phyloP scores from a whole-genome alignment of 78 protist genomes.

The Protostelium mycophagum region DNA sequence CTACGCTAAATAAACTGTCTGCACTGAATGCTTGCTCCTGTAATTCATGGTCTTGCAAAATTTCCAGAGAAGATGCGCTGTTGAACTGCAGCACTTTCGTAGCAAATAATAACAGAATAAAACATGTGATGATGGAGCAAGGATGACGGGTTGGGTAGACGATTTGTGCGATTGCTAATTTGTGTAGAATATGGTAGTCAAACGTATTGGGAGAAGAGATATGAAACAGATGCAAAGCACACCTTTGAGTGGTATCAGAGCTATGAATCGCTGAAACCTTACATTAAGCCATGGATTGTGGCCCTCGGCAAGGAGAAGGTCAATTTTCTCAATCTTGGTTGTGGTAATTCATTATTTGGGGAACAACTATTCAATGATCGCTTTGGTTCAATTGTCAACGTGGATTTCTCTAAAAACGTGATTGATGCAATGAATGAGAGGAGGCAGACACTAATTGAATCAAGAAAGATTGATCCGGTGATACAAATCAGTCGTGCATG shows the following conservation, averaged over 20 bases:
- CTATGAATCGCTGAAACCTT: slow-evolving; percentile 18
- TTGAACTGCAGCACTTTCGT: too few relatives aligned
- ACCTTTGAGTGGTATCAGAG: slow-evolving; percentile 63
- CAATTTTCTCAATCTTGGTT: slow-evolving; percentile 34
- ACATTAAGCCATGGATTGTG: neutral
- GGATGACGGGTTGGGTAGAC: too few relatives aligned
- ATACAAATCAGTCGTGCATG: too few relatives aligned
- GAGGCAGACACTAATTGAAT: neutral
- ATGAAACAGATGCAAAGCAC: slow-evolving; percentile 11
- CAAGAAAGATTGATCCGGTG: neutral
- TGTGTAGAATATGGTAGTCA: slow-evolving; percentile 52
- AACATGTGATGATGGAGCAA: too few relatives aligned
- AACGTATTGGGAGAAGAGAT: slow-evolving; percentile 61
- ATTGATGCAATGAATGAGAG: slow-evolving; percentile 39
- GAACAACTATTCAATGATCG: slow-evolving; percentile 34
- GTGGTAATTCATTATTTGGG: slow-evolving; percentile 47
- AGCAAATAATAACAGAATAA: too few relatives aligned
- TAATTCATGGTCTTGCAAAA: too few relatives aligned
- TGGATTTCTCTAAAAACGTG: slow-evolving; percentile 36
- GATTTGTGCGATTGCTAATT: too few relatives aligned
- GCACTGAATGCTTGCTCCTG: too few relatives aligned
- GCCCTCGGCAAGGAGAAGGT: neutral
- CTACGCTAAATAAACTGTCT: neutral
- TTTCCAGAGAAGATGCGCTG: too few relatives aligned
- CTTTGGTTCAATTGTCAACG: slow-evolving; percentile 19